Conservation (phyloP, 805 yeast genomes). For the Jamesozyma rosinii region DNA sequence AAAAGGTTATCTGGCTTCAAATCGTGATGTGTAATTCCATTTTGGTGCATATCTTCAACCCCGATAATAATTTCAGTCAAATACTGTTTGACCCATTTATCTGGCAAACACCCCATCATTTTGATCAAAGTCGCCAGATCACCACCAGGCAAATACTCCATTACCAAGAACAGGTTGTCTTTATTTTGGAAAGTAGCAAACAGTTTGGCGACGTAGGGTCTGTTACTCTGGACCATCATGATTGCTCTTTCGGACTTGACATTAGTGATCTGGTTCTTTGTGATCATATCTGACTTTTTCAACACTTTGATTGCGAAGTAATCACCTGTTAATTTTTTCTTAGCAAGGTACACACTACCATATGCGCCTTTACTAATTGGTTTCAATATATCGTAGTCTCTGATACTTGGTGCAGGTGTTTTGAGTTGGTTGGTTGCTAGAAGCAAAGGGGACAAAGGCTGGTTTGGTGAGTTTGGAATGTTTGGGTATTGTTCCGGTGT, state of each 20-base stretch:
- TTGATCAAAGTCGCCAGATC: slow-evolving; percentile 83
- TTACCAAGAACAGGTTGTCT: slow-evolving; percentile 80
- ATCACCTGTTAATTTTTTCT: slow-evolving; percentile 80
- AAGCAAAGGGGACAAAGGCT: slow-evolving; percentile 73
- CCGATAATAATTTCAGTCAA: slow-evolving; percentile 87
- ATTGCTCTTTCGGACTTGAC: slow-evolving; percentile 93
- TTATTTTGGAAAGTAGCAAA: slow-evolving; percentile 82
- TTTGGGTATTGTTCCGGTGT: slow-evolving; percentile 28
- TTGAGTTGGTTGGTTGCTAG: slow-evolving; percentile 51
- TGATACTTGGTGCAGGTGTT: slow-evolving; percentile 61
- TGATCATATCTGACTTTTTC: slow-evolving; percentile 90
- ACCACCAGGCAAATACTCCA: slow-evolving; percentile 96
- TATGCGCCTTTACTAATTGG: slow-evolving; percentile 97
- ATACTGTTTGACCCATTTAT: slow-evolving; percentile 77
- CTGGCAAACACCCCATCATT: slow-evolving; percentile 73
- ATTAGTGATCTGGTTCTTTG: slow-evolving; percentile 91
- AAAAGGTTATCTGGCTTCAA: slow-evolving; percentile 88
- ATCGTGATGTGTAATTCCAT: slow-evolving; percentile 91
- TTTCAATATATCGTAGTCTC: slow-evolving; percentile 81
- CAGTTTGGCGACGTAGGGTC: slow-evolving; percentile 85
- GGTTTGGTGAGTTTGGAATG: slow-evolving; percentile 32
- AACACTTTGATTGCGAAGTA: slow-evolving; percentile 90
- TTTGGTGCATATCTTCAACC: slow-evolving; percentile 76
- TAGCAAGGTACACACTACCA: slow-evolving; percentile 86
- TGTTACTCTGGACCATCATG: slow-evolving; percentile 93